These are phyloP conservation scores for Sporobolus alterniflorus DNA, from an alignment of 202 grass and related monocot species.

Conservation along the genomic window DNA sequence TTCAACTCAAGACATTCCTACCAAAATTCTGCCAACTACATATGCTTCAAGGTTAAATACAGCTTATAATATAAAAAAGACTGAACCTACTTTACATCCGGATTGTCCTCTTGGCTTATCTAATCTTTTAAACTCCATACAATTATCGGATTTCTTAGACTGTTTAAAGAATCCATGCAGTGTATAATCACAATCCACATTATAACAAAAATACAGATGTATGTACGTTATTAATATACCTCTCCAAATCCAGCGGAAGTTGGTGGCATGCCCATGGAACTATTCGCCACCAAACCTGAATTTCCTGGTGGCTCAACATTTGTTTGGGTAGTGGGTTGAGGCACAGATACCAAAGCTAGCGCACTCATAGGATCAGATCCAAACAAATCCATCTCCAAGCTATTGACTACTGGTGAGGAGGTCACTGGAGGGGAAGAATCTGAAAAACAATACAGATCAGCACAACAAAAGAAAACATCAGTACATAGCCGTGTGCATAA, in stretches of 20 bases:
- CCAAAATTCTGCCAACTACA: too few species aligned
- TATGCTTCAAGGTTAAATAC: too few species aligned
- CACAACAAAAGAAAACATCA: conserved; percentile 7
- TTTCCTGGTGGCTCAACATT: conserved; percentile 53
- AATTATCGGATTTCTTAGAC: not conserved
- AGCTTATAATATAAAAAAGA: not conserved
- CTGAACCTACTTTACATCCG: not conserved
- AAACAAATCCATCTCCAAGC: conserved; percentile 90
- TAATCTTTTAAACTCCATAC: not conserved
- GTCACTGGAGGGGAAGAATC: conserved; percentile 50
- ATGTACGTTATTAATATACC: conserved; percentile 40
- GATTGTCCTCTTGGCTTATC: not conserved
- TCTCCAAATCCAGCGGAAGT: conserved; percentile 45
- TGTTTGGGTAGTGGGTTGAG: conserved; percentile 48
- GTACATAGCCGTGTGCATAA: not conserved
- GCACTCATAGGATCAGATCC: conserved; percentile 75
- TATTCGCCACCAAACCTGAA: conserved; percentile 67
- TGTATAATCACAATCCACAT: too few species aligned
- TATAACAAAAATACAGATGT: not conserved
- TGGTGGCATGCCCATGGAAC: conserved; percentile 60
- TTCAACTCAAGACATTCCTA: conserved; percentile 17
- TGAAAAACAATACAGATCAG: conserved; percentile 19
- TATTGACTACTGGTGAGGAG: conserved; percentile 53
- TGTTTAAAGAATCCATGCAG: not conserved
- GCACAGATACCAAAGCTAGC: conserved; percentile 78